Base-by-base conservation (phyloP, 1,139 yeast species). In the Pichia sp. region DNA sequence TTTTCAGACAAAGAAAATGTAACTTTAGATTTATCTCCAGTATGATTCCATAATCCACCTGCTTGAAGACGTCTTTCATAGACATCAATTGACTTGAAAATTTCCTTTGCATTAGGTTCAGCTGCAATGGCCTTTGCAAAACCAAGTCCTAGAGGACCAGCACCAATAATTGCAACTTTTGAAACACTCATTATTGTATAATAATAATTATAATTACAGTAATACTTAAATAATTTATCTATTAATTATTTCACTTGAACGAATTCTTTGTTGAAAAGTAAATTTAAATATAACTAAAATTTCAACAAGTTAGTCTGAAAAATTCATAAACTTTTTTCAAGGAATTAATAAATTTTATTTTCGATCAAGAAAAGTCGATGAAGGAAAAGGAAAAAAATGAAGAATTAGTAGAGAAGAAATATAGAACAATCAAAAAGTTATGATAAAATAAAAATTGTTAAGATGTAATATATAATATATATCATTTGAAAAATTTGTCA, bases 121-220 rank as follows among this genome's bases (percentile, higher is more conserved):
- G 64, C 53, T 1, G 72, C 68, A 38, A 75, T 58, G 0, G 79
- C 73, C 46, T 74, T 73, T 2, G 77, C 78, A n/a, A 67, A 68
- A 0, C 77, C 78, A 28, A 75, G 57, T 0, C 80, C 81, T 3
- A 71, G 63, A 1, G 79, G 78, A 0, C 81, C 81, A 4, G 76
- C 80, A 7, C 81, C 81, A 31, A 76, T 67, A 8, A 76, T 64
- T 3, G 78, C 78, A 36, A 73, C 38, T 46, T 50, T 54, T 25
- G 55, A 47, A 29, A 47, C 50, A 18, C 37, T 36, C 39, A 36
- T 36, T 9, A 26, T 10, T 26, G 10, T 26, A 27, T 18, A 18
- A 18, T 18, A 18, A 18, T 18, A 18, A 18, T 18, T 18, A 18
- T 18, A 18, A 18, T 18, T 18, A 18, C 18, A 18, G 18, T 18